Evolutionary conservation across 106 monocot genomes (phyloP), one percentile per base, ranked within the genome.

Genomic region (Vanilla planifolia): DNA sequence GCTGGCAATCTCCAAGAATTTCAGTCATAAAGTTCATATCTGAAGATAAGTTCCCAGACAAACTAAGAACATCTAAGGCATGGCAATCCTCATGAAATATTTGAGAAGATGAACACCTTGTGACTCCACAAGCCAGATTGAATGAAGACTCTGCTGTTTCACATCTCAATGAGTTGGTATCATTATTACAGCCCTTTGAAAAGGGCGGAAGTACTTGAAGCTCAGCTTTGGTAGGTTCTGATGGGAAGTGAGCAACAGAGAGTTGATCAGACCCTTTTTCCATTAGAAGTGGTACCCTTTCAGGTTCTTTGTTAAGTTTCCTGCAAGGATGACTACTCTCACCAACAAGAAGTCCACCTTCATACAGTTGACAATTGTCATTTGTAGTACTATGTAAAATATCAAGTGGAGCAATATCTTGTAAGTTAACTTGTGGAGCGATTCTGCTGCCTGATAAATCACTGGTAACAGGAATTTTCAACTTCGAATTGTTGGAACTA

Each of bases 181-280:
- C n/a, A n/a, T 39, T 61, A 25, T 55, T 26, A 16, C 2, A 32
- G 1, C 30, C 16, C 4, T 5, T 16, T 32, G 53, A 32, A 15
- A 51, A 51, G 64, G 4, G 15, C 11, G 39, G 34, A 61, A 70
- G 8, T 11, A 26, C 14, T 14, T 70, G 41, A 28, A 39, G 60
- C 35, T 65, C 65, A 51, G 39, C 36, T 22, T 22, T 50, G 36
- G 48, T 65, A n/a, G 50, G 53, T 53, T 53, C 53, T 53, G 30
- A 27, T 53, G 53, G 53, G 16, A 30, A 32, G 16, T 53, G 53
- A 5, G 28, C 33, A 5, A 10, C 35, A 21, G 15, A 21, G 4
- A 34, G 35, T 5, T 57, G 57, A 35, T 22, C 57, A 5, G 20
- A 20, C 21, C 9, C 0, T 35, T 17, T 33, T 32, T 55, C 55